Conservation (phyloP, 2,329 filamentous ascomycete genomes). For the Trichoderma koningiopsis region DNA sequence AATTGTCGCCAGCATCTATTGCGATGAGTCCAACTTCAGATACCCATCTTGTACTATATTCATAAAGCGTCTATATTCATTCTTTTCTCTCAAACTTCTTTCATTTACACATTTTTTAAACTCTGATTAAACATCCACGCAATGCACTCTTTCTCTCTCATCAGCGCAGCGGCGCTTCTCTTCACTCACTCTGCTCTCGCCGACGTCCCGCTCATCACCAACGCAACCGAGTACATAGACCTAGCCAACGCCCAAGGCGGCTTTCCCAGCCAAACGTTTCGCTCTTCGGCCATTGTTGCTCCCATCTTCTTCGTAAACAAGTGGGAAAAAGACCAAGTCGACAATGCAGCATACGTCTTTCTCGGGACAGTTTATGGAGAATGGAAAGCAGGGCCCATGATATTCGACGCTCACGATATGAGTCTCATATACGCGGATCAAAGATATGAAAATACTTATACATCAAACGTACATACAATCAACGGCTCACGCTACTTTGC, state of each 20-base stretch:
- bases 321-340: neutral
- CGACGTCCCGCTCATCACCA: constrained; percentile 6
- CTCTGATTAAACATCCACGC: neutral
- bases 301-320: neutral
- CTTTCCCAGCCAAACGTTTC: constrained; percentile 7
- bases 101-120: neutral
- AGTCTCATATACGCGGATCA: constrained; percentile 13
- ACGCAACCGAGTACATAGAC: neutral
- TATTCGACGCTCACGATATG: constrained; percentile 3
- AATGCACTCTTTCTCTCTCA: neutral
- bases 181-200: neutral
- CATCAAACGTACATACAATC: neutral
- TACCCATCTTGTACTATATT: neutral
- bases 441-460: constrained; percentile 6
- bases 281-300: neutral
- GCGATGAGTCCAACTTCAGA: neutral
- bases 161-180: neutral
- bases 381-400: constrained; percentile 3
- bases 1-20: neutral
- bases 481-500: constrained; percentile 2
- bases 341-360: neutral
- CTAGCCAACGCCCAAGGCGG: neutral
- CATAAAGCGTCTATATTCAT: neutral
- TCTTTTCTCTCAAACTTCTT: neutral
- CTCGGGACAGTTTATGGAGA: constrained; percentile 7